phyloP scores from a whole-genome alignment of 768 basidiomycete genomes.

The Kwoniella europaea region DNA sequence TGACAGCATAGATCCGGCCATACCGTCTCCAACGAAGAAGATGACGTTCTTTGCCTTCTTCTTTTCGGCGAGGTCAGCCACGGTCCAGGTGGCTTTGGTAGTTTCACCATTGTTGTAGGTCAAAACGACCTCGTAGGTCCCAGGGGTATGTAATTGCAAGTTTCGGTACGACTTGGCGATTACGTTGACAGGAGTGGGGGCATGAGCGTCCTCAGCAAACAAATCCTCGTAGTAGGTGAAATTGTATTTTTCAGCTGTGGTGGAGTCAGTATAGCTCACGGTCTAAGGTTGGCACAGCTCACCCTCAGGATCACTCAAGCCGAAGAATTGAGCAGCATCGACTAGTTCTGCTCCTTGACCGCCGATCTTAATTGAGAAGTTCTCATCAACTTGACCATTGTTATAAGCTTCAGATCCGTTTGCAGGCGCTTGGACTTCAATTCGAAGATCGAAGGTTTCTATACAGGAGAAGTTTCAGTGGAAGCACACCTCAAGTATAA shows the following conservation, averaged over 20 bases:
- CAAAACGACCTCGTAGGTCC: conserved; percentile 52
- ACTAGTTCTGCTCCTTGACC: conserved; percentile 46
- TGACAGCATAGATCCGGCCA: conserved; percentile 53
- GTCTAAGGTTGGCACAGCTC: conserved; percentile 23
- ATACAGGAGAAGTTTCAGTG: neutral
- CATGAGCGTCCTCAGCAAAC: conserved; percentile 51
- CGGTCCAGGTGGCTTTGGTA: conserved; percentile 57
- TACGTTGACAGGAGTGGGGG: conserved; percentile 57
- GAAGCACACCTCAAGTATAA: neutral
- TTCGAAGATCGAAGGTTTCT: conserved; percentile 40
- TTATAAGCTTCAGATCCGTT: conserved; percentile 59
- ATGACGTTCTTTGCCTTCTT: conserved; percentile 59
- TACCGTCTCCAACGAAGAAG: conserved; percentile 55
- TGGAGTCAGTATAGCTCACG: neutral
- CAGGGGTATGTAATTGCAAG: conserved; percentile 56
- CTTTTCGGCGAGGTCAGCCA: conserved; percentile 44
- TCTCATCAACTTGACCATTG: conserved; percentile 51
- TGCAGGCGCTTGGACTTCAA: conserved; percentile 58
- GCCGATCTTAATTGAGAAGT: conserved; percentile 54
- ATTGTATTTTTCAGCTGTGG: conserved; percentile 40
- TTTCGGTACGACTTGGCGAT: conserved; percentile 57
- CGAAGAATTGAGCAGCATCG: conserved; percentile 51
- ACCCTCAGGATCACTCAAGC: conserved; percentile 38
- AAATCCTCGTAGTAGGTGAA: conserved; percentile 58
- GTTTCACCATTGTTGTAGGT: conserved; percentile 55